Conservation (phyloP, 768 basidiomycete genomes). For the Crepidotus variabilis region DNA sequence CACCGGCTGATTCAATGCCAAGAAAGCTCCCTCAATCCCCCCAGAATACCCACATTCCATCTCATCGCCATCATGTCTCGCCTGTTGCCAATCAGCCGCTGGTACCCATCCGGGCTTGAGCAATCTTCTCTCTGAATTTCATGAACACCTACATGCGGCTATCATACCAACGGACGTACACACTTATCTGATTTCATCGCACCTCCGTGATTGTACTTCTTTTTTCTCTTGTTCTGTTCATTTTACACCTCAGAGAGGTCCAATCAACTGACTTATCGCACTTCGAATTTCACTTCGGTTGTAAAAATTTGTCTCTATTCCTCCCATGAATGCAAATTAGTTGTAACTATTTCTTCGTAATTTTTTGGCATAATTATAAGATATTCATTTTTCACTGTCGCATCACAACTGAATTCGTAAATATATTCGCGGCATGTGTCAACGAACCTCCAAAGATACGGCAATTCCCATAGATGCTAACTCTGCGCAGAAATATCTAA, state of each 20-base stretch:
- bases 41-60: background rate
- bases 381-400: background rate
- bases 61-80: background rate
- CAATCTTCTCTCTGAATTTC: background rate
- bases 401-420: no score
- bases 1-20: background rate
- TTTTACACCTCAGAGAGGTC: background rate
- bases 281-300: background rate
- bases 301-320: background rate
- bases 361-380: background rate
- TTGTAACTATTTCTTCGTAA: background rate
- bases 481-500: constrained; percentile 92
- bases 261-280: background rate
- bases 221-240: background rate
- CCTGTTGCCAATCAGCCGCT: background rate
- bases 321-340: background rate
- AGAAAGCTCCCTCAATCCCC: background rate
- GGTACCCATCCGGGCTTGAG: background rate
- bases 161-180: background rate
- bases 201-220: background rate
- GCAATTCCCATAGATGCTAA: constrained; percentile 98
- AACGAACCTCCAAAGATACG: constrained; percentile 76
- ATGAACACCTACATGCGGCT: background rate
- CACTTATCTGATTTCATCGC: background rate
- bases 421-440: background rate